These are phyloP conservation scores for Euphorbia pulcherrima DNA, from an alignment of 345 rosid genomes.

Conservation along the genomic window DNA sequence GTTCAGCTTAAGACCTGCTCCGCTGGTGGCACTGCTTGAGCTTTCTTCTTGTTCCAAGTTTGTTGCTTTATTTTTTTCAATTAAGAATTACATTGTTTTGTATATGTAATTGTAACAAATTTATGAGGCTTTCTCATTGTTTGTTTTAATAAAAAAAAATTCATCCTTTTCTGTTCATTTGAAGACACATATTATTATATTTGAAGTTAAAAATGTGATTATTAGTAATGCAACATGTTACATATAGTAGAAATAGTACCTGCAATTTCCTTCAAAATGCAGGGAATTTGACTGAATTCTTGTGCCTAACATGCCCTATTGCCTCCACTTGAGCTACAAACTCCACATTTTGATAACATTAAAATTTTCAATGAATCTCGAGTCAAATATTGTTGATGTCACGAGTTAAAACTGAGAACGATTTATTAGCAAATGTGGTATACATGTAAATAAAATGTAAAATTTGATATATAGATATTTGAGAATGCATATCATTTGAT, in stretches of 20 bases:
- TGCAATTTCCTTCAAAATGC: conserved; percentile 63
- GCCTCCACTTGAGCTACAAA: conserved; percentile 45
- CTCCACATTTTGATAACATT: conserved; percentile 39
- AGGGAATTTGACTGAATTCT: conserved; percentile 55
- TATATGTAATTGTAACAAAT: background rate
- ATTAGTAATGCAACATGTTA: background rate
- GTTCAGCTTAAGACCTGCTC: conserved; percentile 44
- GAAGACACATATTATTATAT: too few relatives aligned
- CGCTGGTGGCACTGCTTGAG: background rate
- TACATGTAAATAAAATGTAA: background rate
- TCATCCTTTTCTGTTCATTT: too few relatives aligned
- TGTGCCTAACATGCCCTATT: conserved; percentile 55
- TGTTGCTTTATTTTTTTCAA: too few relatives aligned
- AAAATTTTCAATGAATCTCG: too few relatives aligned
- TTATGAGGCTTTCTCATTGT: background rate
- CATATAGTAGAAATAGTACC: conserved; percentile 31
- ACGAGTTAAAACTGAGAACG: too few relatives aligned
- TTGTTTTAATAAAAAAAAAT: too few relatives aligned
- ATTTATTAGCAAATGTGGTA: too few relatives aligned
- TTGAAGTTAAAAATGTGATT: too few relatives aligned
- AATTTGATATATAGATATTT: background rate
- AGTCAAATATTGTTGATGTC: too few relatives aligned
- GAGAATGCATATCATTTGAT: conserved; percentile 39
- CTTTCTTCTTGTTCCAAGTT: too few relatives aligned
- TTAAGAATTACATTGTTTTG: too few relatives aligned